Conservation (phyloP, 2,329 filamentous ascomycete genomes). For the Bipolaris cookei region DNA sequence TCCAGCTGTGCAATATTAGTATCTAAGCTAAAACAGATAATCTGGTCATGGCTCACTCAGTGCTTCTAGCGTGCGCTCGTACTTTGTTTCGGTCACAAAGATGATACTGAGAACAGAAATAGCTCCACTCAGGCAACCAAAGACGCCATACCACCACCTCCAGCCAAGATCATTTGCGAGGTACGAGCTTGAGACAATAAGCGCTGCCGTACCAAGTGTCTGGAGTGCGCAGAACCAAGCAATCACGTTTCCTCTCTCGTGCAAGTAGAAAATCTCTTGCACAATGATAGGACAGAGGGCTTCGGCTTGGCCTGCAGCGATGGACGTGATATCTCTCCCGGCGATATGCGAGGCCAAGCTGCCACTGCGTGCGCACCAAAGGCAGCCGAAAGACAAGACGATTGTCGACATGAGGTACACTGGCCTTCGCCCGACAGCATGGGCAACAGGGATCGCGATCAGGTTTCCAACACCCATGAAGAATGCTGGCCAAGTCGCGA, state of each 20-base stretch:
- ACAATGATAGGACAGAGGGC: conserved; percentile 18
- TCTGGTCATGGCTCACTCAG: conserved; percentile 8
- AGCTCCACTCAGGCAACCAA: conserved; percentile 10
- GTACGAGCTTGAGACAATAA: conserved; percentile 19
- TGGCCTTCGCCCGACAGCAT: conserved; percentile 17
- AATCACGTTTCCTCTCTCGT: conserved; percentile 17
- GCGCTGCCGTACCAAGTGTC: conserved; percentile 15
- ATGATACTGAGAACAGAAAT: conserved; percentile 17
- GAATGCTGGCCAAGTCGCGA: conserved; percentile 20
- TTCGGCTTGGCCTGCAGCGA: conserved; percentile 20
- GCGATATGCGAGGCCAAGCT: conserved; percentile 18
- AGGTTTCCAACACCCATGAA: conserved; percentile 22
- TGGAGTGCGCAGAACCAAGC: conserved; percentile 21
- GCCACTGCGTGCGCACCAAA: conserved; percentile 15
- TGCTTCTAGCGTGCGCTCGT: conserved; percentile 15
- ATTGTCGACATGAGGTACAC: conserved; percentile 18
- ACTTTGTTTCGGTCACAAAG: conserved; percentile 19
- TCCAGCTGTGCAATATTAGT: conserved; percentile 8
- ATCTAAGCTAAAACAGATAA: background rate
- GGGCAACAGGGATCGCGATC: conserved; percentile 17
- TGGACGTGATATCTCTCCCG: conserved; percentile 19
- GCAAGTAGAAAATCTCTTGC: conserved; percentile 19
- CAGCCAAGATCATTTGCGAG: conserved; percentile 17
- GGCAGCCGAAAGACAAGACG: conserved; percentile 14
- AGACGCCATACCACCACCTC: conserved; percentile 23